phyloP scores from a whole-genome alignment of 2,329 filamentous ascomycete genomes.

The Claviceps cyperi region DNA sequence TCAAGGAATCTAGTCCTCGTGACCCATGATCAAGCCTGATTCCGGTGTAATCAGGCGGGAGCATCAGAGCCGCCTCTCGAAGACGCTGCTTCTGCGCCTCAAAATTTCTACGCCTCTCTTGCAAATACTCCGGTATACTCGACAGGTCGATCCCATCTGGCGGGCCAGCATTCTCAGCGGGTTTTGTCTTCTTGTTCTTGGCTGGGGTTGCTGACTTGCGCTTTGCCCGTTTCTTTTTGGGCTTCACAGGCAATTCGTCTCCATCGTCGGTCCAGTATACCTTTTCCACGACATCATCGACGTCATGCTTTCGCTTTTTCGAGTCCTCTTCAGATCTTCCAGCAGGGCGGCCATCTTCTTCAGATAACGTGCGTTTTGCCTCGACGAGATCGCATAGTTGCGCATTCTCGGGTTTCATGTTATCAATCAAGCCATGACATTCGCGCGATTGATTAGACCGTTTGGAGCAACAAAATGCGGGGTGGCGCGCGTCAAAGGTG shows the following conservation, averaged over 20 bases:
- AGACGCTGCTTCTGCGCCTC: constrained; percentile 45
- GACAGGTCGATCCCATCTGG: constrained; percentile 33
- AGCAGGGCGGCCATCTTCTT: constrained; percentile 7
- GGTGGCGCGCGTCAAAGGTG: not conserved
- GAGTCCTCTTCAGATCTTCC: constrained; percentile 4
- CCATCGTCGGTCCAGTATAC: constrained; percentile 45
- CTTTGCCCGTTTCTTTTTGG: constrained; percentile 25
- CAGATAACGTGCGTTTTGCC: constrained; percentile 11
- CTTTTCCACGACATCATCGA: constrained; percentile 25
- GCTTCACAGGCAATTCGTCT: constrained; percentile 40
- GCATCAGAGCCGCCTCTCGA: constrained; percentile 52
- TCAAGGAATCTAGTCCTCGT: constrained; percentile 22
- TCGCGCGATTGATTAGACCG: not conserved
- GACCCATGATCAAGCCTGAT: constrained; percentile 49
- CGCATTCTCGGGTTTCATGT: constrained; percentile 4
- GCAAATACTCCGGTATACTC: constrained; percentile 59
- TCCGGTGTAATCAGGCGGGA: constrained; percentile 65
- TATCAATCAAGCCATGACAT: constrained; percentile 2
- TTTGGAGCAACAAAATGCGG: not conserved
- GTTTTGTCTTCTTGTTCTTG: constrained; percentile 9
- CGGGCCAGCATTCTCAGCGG: constrained; percentile 21
- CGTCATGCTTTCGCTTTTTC: constrained; percentile 23
- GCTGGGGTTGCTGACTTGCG: constrained; percentile 15
- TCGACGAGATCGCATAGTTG: constrained; percentile 15
- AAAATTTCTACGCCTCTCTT: constrained; percentile 52